These are phyloP conservation scores for Epichloe baconii DNA, from an alignment of 2,329 filamentous ascomycete species.

Conservation along the genomic window DNA sequence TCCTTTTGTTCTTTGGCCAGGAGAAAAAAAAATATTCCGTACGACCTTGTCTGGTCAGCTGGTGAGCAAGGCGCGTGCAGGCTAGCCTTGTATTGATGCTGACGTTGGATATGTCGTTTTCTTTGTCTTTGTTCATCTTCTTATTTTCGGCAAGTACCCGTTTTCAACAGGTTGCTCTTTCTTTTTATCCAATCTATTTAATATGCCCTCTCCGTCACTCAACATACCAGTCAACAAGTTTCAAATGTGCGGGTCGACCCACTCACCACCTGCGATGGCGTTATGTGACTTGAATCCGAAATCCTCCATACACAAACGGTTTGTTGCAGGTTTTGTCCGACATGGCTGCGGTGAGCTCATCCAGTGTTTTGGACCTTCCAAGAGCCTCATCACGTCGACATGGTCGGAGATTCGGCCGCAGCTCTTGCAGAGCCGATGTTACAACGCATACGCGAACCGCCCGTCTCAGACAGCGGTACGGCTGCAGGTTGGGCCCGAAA, in stretches of 20 bases:
- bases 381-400: neutral
- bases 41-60: neutral
- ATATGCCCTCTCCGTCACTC: neutral
- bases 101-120: neutral
- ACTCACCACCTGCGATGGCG: neutral
- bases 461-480: neutral
- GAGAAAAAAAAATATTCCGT: neutral
- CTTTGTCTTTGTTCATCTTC: too few relatives aligned
- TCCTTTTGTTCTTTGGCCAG: neutral
- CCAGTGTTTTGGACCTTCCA: slow-evolving; percentile 4
- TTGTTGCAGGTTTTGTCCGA: slow-evolving; percentile 7
- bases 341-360: slow-evolving; percentile 3
- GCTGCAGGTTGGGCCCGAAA: neutral
- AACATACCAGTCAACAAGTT: neutral
- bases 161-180: neutral
- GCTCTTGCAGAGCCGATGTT: slow-evolving; percentile 1
- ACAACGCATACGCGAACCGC: slow-evolving; percentile 1
- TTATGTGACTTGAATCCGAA: neutral
- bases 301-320: slow-evolving; percentile 3
- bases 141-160: neutral
- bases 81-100: neutral
- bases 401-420: slow-evolving; percentile 4
- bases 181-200: neutral
- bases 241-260: neutral
- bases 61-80: neutral